Percentiles rank a stretch among this genome's conserved stretches.
Conservation (phyloP, 305 asterid genomes). For the Fraxinus sp. region DNA sequence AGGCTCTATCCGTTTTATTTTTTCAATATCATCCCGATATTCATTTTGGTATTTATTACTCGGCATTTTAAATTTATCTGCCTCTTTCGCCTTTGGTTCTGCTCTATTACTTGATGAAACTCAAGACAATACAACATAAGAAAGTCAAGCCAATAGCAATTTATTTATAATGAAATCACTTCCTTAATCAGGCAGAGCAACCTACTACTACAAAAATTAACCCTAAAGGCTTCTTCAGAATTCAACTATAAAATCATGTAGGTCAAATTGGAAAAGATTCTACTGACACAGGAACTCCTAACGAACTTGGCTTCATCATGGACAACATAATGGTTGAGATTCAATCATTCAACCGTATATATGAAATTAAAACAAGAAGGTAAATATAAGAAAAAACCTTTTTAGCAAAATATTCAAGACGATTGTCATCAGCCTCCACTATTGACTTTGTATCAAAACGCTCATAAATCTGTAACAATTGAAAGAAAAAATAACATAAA, state of each 20-base stretch:
- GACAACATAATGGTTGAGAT: constrained; percentile 1
- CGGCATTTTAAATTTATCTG: not conserved
- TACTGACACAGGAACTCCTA: constrained; percentile 8
- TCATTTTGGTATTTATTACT: not conserved
- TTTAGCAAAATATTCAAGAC: constrained; percentile 69
- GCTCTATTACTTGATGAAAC: not conserved
- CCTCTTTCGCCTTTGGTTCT: not conserved
- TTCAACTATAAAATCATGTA: not conserved
- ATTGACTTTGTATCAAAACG: constrained; percentile 65
- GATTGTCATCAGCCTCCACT: constrained; percentile 69
- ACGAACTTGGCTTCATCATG: constrained; percentile 11
- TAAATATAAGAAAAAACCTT: constrained; percentile 47
- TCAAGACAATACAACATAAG: not conserved
- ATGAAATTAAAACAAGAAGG: constrained; percentile 14
- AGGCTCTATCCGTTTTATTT: not conserved
- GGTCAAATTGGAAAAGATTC: not conserved
- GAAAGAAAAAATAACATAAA: constrained; percentile 10
- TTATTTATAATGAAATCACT: not conserved
- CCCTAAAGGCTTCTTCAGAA: not conserved
- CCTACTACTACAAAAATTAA: not conserved
- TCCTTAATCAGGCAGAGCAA: not conserved
- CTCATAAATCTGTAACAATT: constrained; percentile 60
- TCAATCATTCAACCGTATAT: constrained; percentile 8
- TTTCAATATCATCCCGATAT: not conserved
- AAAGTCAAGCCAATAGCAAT: not conserved